Base-by-base conservation (phyloP, 352 stramenopile genomes). In the Phytophthora macrochlamydospora region DNA sequence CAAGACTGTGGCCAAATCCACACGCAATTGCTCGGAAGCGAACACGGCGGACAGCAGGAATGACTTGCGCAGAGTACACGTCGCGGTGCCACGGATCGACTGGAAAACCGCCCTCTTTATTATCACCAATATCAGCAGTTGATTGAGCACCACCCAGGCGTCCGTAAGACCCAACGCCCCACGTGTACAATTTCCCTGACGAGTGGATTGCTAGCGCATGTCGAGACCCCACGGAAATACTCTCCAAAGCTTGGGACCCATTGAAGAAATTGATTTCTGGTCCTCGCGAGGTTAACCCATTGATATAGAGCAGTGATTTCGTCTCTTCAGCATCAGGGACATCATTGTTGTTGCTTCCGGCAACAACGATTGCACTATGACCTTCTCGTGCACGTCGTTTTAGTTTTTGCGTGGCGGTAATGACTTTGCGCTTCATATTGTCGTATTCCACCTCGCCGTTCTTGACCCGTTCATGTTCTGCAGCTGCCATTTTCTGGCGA, bases 101-200 rank as follows among this genome's bases (percentile, higher is more conserved):
- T 14, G 67, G 56, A 44, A 37, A 29, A n/a, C 53, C 62, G 3
- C 65, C 30, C 1, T 31, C 28, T 7, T 48, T 31, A 30, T 61
- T 62, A 30, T 78, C 67, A 4, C 42, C 63, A 12, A 37, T 29
- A 38, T 40, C 9, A 11, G 35, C 35, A 40, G 43, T 31, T 13
- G 43, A 31, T 68, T 67, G 56, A 30, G 71, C 44, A 48, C 76
- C 78, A 53, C 84, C 86, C 3, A 93, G 78, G 0, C 82, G 75
- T 3, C 84, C 84, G 32, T 89, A 94, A 0, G 82, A 83, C 0
- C 86, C 86, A 18, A 91, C 84, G 12, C 86, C 86, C 86, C 86
- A 94, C 0, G 80, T 77, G 31, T 83, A 81, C 18, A 94, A 51
- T 59, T 87, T 85, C 1, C 86, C 86, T 0, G 82, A 83, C 14